phyloP scores from a whole-genome alignment of 345 rosid genomes.

The Salix purpurea region DNA sequence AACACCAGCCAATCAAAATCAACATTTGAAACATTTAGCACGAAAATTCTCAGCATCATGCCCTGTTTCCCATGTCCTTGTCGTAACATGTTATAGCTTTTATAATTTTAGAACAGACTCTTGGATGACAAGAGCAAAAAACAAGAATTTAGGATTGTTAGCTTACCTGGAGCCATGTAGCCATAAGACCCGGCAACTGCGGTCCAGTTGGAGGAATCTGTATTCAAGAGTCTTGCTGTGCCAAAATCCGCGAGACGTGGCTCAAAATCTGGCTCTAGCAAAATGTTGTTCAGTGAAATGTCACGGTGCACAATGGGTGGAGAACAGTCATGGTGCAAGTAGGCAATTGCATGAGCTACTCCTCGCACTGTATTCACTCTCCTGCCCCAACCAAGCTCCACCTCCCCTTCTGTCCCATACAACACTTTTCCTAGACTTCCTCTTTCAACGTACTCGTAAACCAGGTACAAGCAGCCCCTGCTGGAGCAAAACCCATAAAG shows the following conservation, averaged over 20 bases:
- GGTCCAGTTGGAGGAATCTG: conserved; percentile 62
- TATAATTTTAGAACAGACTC: not conserved
- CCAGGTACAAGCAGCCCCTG: conserved; percentile 45
- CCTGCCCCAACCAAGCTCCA: conserved; percentile 39
- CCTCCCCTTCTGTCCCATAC: conserved; percentile 32
- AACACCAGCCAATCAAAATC: not conserved
- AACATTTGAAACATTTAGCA: not conserved
- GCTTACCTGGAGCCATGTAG: conserved; percentile 75
- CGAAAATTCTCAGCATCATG: not conserved
- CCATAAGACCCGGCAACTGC: conserved; percentile 61
- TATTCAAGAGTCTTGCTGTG: conserved; percentile 47
- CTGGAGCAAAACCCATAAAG: conserved; percentile 54
- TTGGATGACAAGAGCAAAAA: not conserved
- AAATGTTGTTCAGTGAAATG: conserved; percentile 46
- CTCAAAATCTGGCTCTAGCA: conserved; percentile 52
- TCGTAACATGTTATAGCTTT: too few relatives aligned
- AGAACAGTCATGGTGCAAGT: conserved; percentile 66
- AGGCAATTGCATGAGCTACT: conserved; percentile 66
- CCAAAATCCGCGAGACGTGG: conserved; percentile 67
- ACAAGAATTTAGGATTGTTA: not conserved
- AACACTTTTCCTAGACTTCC: conserved; percentile 52
- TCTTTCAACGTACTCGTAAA: conserved; percentile 51
- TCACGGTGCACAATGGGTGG: conserved; percentile 64
- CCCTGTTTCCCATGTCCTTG: not conserved
- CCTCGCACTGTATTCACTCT: conserved; percentile 53